phyloP scores from a whole-genome alignment of 1,284 basidiomycete species.

The Cutaneotrichosporon sp. region DNA sequence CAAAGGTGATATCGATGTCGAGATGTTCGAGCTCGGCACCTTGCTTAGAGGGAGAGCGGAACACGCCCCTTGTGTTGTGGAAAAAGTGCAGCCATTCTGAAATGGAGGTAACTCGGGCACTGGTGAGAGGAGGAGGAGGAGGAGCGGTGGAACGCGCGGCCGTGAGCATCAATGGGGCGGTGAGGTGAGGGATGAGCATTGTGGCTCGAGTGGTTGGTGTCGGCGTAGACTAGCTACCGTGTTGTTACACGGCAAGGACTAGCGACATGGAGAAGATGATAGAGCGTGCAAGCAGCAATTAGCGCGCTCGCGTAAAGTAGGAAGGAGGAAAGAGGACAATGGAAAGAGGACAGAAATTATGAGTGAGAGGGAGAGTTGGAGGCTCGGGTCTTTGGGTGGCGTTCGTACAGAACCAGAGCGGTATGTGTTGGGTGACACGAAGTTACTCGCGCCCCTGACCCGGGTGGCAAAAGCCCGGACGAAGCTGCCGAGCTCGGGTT shows the following conservation, averaged over 20 bases:
- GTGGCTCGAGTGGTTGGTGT: neutral
- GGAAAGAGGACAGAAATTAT: too few relatives aligned
- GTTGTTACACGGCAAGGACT: neutral
- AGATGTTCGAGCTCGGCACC: neutral
- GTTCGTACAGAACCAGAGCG: too few relatives aligned
- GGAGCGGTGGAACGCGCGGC: neutral
- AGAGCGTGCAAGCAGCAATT: too few relatives aligned
- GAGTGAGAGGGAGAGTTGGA: too few relatives aligned
- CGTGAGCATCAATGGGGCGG: constrained; percentile 3
- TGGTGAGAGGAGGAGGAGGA: neutral
- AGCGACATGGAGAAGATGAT: neutral
- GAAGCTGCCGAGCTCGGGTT: too few relatives aligned
- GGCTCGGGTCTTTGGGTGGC: too few relatives aligned
- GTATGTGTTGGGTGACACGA: too few relatives aligned
- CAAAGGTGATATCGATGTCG: constrained; percentile 1
- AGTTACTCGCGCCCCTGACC: too few relatives aligned
- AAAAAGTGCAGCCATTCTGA: constrained; percentile 4
- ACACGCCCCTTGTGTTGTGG: neutral
- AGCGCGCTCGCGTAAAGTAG: too few relatives aligned
- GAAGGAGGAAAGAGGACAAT: too few relatives aligned
- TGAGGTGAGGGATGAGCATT: neutral
- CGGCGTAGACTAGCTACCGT: neutral
- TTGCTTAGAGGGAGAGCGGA: neutral
- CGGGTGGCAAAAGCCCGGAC: too few relatives aligned
- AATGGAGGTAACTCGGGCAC: neutral